These are phyloP conservation scores for Chaetomium globosum DNA, from an alignment of 2,329 filamentous ascomycete species.

Conservation along the genomic window DNA sequence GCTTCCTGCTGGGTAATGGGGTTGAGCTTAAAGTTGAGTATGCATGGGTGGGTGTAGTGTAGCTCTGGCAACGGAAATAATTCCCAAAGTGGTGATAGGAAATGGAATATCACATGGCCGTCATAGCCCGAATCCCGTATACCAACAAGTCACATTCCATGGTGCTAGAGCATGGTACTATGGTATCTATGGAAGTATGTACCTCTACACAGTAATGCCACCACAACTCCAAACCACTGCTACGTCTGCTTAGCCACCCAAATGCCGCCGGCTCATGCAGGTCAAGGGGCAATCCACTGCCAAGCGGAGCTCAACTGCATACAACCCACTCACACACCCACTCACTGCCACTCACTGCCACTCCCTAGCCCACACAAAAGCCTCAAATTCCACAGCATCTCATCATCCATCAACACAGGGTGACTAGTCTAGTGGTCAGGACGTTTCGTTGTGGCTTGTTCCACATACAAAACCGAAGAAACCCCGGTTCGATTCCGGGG, in stretches of 20 bases:
- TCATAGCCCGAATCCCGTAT: neutral
- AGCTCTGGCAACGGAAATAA: neutral
- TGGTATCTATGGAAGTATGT: neutral
- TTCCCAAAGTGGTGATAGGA: neutral
- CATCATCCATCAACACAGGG: constrained; percentile 14
- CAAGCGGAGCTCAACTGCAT: constrained; percentile 10
- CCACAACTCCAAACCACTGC: neutral
- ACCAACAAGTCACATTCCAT: neutral
- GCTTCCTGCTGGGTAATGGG: neutral
- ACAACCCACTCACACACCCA: constrained; percentile 5
- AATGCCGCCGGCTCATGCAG: constrained; percentile 6
- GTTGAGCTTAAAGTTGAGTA: neutral
- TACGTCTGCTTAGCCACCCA: neutral
- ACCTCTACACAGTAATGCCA: neutral
- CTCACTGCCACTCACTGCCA: constrained; percentile 6
- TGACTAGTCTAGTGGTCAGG: constrained; percentile 34
- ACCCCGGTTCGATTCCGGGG: constrained; percentile 33
- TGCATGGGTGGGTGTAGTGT: neutral
- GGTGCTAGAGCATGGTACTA: neutral
- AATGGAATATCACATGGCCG: neutral
- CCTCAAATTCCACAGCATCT: neutral
- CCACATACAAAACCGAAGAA: constrained; percentile 26
- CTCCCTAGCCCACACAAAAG: neutral
- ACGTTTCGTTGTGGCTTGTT: constrained; percentile 31
- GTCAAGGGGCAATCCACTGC: constrained; percentile 6